Percentiles rank a stretch among this genome's conserved stretches.
phyloP scores from a whole-genome alignment of 345 rosid genomes.

The Lumnitzera littorea region DNA sequence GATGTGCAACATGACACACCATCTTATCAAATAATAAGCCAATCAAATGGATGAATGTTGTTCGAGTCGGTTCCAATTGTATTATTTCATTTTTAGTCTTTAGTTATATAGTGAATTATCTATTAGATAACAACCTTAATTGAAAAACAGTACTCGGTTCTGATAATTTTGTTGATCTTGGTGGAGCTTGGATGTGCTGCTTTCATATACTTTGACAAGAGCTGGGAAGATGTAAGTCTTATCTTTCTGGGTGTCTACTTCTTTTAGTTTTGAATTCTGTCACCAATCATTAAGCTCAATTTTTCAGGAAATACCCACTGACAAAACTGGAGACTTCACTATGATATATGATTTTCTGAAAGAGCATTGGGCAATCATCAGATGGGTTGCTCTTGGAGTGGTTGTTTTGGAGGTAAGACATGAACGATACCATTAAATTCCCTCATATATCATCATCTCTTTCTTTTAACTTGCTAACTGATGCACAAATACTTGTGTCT shows the following conservation, averaged over 20 bases:
- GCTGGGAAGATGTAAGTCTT: constrained; percentile 72
- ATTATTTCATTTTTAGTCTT: neutral
- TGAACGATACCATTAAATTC: neutral
- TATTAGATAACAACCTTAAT: constrained; percentile 50
- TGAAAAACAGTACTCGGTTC: constrained; percentile 52
- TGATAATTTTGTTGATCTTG: constrained; percentile 78
- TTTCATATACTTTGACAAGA: constrained; percentile 73
- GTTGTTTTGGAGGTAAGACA: constrained; percentile 72
- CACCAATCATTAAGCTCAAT: neutral
- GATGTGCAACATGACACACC: neutral
- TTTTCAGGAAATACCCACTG: constrained; percentile 70
- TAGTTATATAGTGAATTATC: neutral
- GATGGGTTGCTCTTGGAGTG: constrained; percentile 91
- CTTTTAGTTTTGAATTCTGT: constrained; percentile 1
- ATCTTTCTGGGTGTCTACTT: constrained; percentile 2
- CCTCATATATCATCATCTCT: neutral
- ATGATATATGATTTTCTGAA: constrained; percentile 64
- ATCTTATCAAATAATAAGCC: neutral
- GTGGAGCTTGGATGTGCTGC: constrained; percentile 86
- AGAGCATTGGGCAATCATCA: constrained; percentile 70
- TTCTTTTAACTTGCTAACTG: neutral
- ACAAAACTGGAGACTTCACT: constrained; percentile 71
- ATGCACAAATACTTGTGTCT: no score
- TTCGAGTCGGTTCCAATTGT: no score
- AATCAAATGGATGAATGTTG: neutral